phyloP scores from a whole-genome alignment of 75 land plant genomes.

The Pseudotsuga menziesii region DNA sequence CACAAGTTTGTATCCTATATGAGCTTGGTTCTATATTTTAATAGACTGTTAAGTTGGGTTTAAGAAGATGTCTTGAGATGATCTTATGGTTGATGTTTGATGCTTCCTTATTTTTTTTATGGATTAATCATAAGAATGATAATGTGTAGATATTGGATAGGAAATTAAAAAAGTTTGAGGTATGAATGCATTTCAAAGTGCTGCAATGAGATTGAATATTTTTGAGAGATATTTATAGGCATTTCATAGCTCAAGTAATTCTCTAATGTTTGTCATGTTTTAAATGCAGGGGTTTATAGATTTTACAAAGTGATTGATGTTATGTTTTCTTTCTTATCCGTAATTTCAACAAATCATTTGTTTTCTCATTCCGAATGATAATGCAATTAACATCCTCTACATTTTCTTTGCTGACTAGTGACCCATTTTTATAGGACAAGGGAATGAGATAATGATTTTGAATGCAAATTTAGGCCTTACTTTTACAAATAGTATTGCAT shows the following conservation, averaged over 20 bases:
- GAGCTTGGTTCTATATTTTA: not conserved
- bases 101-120: no score
- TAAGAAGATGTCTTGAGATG: not conserved
- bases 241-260: not conserved
- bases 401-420: not conserved
- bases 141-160: not conserved
- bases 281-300: not conserved
- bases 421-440: not conserved
- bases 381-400: not conserved
- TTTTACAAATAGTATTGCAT: not conserved
- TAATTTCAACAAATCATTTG: not conserved
- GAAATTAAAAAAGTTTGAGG: not conserved
- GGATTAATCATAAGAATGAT: not conserved
- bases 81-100: no score
- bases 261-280: not conserved
- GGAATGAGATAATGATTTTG: not conserved
- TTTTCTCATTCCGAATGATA: not conserved
- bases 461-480: not conserved
- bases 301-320: not conserved
- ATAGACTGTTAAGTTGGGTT: not conserved
- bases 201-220: not conserved
- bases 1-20: no score
- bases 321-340: not conserved
- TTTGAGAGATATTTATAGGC: not conserved
- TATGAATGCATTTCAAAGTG: constrained; percentile 1